Percentiles rank a stretch among this genome's conserved stretches.
phyloP scores from a whole-genome alignment of 495 filamentous ascomycete species.

The Tricharina praecox region DNA sequence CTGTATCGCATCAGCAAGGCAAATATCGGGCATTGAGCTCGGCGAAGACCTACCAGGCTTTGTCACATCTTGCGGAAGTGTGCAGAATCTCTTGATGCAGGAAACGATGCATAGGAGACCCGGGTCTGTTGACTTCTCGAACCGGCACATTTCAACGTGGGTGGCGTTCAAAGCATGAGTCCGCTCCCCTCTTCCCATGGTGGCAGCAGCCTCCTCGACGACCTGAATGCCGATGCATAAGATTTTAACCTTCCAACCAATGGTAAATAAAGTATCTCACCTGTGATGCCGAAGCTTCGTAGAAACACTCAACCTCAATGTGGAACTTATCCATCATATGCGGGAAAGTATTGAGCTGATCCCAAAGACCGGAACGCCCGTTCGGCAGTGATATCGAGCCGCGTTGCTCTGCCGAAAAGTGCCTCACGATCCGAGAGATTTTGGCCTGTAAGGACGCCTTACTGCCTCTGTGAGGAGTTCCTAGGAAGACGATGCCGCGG shows the following conservation, averaged over 20 bases:
- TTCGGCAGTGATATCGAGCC: slow-evolving; percentile 1
- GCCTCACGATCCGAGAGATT: slow-evolving; percentile 1
- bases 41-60: slow-evolving; percentile 1
- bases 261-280: not conserved
- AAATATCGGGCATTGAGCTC: not conserved
- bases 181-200: slow-evolving; percentile 4
- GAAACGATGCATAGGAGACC: not conserved
- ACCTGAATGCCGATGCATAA: slow-evolving; percentile 3
- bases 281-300: slow-evolving; percentile 2
- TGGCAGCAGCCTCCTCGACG: slow-evolving; percentile 9
- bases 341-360: slow-evolving; percentile 8
- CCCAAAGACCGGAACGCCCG: not conserved
- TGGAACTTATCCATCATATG: slow-evolving; percentile 2
- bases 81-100: slow-evolving; percentile 2
- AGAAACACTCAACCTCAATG: slow-evolving; percentile 7
- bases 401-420: slow-evolving; percentile 1
- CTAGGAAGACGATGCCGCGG: slow-evolving; percentile 6
- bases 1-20: not conserved
- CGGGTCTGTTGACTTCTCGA: not conserved
- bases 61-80: not conserved
- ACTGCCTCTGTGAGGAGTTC: slow-evolving; percentile 5
- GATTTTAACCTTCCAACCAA: not conserved
- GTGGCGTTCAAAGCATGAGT: slow-evolving; percentile 3
- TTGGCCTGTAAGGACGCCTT: slow-evolving; percentile 4
- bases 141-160: slow-evolving; percentile 5